These are phyloP conservation scores for Murraya paniculata DNA, from an alignment of 345 rosid species.

Conservation along the genomic window DNA sequence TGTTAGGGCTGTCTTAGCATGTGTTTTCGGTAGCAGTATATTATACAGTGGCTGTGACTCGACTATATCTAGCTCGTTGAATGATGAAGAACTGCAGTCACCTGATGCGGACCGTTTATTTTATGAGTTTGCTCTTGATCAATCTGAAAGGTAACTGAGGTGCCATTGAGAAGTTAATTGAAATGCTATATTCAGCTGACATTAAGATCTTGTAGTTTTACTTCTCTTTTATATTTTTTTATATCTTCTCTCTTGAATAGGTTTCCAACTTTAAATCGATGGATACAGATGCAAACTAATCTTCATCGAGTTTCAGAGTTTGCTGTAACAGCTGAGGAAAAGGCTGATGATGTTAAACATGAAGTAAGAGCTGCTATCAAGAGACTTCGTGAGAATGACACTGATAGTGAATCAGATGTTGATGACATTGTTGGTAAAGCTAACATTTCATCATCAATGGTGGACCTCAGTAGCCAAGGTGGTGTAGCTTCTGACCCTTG, in stretches of 20 bases:
- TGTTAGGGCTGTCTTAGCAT: constrained; percentile 88
- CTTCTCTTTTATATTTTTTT: constrained; percentile 9
- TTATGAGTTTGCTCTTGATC: constrained; percentile 97
- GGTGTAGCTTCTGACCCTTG: constrained; percentile 35
- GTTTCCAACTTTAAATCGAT: constrained; percentile 90
- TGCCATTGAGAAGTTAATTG: constrained; percentile 8
- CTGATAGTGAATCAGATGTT: constrained; percentile 72
- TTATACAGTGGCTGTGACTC: constrained; percentile 67
- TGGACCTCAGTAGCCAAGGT: constrained; percentile 46
- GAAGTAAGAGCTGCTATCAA: constrained; percentile 62
- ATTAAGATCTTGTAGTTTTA: constrained; percentile 16
- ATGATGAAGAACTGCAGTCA: constrained; percentile 53
- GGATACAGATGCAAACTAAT: constrained; percentile 98
- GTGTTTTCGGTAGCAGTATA: constrained; percentile 95
- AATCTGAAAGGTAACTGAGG: constrained; percentile 82
- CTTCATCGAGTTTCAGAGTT: constrained; percentile 93
- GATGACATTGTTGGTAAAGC: constrained; percentile 50
- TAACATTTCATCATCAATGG: constrained; percentile 34
- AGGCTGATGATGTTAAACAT: constrained; percentile 45
- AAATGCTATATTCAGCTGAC: constrained; percentile 8
- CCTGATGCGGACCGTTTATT: constrained; percentile 75
- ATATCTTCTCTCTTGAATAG: constrained; percentile 28
- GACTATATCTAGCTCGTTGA: constrained; percentile 62
- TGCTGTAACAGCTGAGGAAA: constrained; percentile 71
- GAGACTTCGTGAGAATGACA: constrained; percentile 74